phyloP scores from a whole-genome alignment of 2,329 filamentous ascomycete genomes.

The Sordariomycetes sp. region DNA sequence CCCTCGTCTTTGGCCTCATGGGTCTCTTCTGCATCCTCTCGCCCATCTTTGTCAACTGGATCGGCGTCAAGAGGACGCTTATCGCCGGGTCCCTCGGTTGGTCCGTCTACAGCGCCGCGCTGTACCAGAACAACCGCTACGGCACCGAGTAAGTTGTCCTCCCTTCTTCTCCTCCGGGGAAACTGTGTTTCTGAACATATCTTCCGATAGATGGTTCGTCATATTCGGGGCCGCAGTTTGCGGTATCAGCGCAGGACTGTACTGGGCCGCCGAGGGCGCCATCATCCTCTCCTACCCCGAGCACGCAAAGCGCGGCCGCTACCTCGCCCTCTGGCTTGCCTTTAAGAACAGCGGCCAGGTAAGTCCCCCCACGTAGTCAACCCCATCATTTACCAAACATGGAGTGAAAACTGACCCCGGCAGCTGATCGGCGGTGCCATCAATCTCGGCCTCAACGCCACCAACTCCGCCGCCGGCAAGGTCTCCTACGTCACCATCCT shows the following conservation, averaged over 20 bases:
- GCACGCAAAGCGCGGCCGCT: conserved; percentile 27
- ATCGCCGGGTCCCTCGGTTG: conserved; percentile 24
- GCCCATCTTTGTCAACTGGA: conserved; percentile 27
- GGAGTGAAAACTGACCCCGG: background rate
- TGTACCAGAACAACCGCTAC: conserved; percentile 35
- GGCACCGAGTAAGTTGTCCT: conserved; percentile 26
- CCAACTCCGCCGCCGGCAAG: background rate
- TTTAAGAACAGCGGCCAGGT: conserved; percentile 31
- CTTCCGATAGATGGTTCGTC: conserved; percentile 31
- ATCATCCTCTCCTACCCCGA: conserved; percentile 35
- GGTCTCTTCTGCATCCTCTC: conserved; percentile 22
- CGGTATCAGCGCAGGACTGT: conserved; percentile 32
- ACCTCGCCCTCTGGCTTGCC: conserved; percentile 48
- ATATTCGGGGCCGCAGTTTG: conserved; percentile 31
- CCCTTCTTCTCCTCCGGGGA: background rate
- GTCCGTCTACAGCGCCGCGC: conserved; percentile 28
- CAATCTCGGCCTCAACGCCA: conserved; percentile 27
- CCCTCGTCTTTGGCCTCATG: conserved; percentile 32
- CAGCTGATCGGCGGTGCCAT: conserved; percentile 32
- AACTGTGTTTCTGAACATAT: background rate
- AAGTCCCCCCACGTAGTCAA: background rate
- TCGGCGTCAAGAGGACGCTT: conserved; percentile 30
- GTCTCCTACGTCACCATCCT: background rate
- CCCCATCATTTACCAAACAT: background rate
- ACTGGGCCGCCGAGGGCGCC: conserved; percentile 36